Conservation (phyloP, 345 rosid genomes). For the Euphorbia pulcherrima region DNA sequence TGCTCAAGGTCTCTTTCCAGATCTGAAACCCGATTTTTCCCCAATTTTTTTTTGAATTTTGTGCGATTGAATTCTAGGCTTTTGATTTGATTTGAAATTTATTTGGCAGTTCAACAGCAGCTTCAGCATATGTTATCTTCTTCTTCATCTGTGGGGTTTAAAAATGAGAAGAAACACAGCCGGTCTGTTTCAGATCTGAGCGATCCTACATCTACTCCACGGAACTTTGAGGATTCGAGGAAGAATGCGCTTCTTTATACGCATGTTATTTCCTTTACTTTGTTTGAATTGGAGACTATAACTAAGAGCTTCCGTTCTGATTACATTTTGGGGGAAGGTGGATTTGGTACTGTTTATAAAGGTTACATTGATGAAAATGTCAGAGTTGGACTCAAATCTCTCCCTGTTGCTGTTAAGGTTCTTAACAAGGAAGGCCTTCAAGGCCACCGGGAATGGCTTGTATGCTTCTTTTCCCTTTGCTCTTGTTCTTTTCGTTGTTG, state of each 20-base stretch:
- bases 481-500: background rate
- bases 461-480: slow-evolving; percentile 20
- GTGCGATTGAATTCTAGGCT: background rate
- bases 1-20: slow-evolving; percentile 58
- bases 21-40: slow-evolving; percentile 23
- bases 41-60: slow-evolving; percentile 1
- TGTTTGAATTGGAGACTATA: slow-evolving; percentile 88
- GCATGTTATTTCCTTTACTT: slow-evolving; percentile 73
- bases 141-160: slow-evolving; percentile 27
- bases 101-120: slow-evolving; percentile 60
- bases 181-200: slow-evolving; percentile 90
- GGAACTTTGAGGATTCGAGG: slow-evolving; percentile 57
- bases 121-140: slow-evolving; percentile 44
- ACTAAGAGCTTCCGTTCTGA: slow-evolving; percentile 98
- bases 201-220: slow-evolving; percentile 62
- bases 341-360: slow-evolving; percentile 92
- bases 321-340: slow-evolving; percentile 93
- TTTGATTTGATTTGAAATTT: slow-evolving; percentile 1
- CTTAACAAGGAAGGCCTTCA: slow-evolving; percentile 96
- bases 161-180: slow-evolving; percentile 55
- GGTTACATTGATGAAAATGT: slow-evolving; percentile 96
- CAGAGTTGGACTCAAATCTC: slow-evolving; percentile 86
- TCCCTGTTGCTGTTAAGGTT: slow-evolving; percentile 95
- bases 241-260: slow-evolving; percentile 65
- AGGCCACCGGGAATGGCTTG: slow-evolving; percentile 99